Percentiles rank a stretch among this genome's conserved stretches.
Conservation (phyloP, 2,329 filamentous ascomycete species). For the Aspergillus piperis region DNA sequence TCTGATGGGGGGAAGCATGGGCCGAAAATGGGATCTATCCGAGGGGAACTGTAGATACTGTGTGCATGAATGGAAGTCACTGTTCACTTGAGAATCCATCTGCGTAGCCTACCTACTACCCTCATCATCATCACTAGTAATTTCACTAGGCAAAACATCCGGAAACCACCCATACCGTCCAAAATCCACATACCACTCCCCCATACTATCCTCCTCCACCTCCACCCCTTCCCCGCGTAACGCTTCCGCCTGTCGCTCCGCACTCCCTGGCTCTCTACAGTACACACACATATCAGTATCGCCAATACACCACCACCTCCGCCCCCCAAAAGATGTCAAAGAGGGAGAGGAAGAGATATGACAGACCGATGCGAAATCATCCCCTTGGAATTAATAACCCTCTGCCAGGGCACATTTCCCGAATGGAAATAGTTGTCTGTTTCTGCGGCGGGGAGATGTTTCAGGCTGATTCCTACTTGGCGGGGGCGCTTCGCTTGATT, state of each 20-base stretch:
- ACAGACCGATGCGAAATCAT: slow-evolving; percentile 78
- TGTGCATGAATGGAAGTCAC: background rate
- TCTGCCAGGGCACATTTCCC: slow-evolving; percentile 87
- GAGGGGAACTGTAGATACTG: background rate
- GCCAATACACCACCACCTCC: too few species aligned
- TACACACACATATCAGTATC: background rate
- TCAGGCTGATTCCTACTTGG: slow-evolving; percentile 88
- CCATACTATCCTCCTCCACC: slow-evolving; percentile 45
- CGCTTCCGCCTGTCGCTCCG: slow-evolving; percentile 45
- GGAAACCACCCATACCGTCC: slow-evolving; percentile 53
- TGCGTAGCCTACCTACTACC: background rate
- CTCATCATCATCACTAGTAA: slow-evolving; percentile 15
- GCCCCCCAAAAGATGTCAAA: too few species aligned
- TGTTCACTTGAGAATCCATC: too few species aligned
- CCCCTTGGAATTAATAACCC: slow-evolving; percentile 86
- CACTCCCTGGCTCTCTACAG: slow-evolving; percentile 44
- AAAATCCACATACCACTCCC: slow-evolving; percentile 48
- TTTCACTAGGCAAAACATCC: slow-evolving; percentile 51
- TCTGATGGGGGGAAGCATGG: too few species aligned
- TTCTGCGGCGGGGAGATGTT: slow-evolving; percentile 68
- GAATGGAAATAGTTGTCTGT: slow-evolving; percentile 63
- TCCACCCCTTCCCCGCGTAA: slow-evolving; percentile 46
- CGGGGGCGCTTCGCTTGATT: slow-evolving; percentile 64
- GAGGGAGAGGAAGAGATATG: too few species aligned
- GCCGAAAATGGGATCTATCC: too few species aligned